phyloP scores from a whole-genome alignment of 2,329 filamentous ascomycete species.

The Cordyceps cicadae region DNA sequence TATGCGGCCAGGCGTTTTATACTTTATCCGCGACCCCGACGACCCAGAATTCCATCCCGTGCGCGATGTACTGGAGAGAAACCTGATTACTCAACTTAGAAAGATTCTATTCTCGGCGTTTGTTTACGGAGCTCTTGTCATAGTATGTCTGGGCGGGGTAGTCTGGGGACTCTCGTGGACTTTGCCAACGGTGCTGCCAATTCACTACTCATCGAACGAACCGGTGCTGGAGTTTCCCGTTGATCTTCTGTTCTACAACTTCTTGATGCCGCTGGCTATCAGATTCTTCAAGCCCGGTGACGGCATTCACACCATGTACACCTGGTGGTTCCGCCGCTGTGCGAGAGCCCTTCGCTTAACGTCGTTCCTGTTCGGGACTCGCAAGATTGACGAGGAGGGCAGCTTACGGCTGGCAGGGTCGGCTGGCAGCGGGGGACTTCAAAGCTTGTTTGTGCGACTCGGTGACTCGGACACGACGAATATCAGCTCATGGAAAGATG shows the following conservation, averaged over 20 bases:
- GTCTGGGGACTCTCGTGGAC: slow-evolving; percentile 78
- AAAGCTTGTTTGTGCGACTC: slow-evolving; percentile 39
- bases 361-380: slow-evolving; percentile 87
- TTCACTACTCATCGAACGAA: slow-evolving; percentile 88
- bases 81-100: slow-evolving; percentile 81
- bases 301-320: slow-evolving; percentile 75
- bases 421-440: slow-evolving; percentile 29
- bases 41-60: slow-evolving; percentile 98
- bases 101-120: slow-evolving; percentile 96
- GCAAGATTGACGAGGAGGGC: slow-evolving; percentile 74
- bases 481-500: slow-evolving; percentile 50
- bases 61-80: slow-evolving; percentile 89
- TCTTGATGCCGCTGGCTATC: slow-evolving; percentile 81
- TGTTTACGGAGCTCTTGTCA: slow-evolving; percentile 87
- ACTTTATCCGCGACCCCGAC: slow-evolving; percentile 96
- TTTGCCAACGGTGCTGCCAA: slow-evolving; percentile 67
- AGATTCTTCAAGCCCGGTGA: slow-evolving; percentile 79
- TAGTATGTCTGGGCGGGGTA: slow-evolving; percentile 87
- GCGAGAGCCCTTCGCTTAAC: slow-evolving; percentile 73
- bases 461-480: slow-evolving; percentile 33
- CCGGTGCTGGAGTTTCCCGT: slow-evolving; percentile 91
- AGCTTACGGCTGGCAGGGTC: slow-evolving; percentile 40
- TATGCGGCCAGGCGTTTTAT: slow-evolving; percentile 87
- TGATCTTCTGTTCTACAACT: slow-evolving; percentile 93
- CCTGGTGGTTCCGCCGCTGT: slow-evolving; percentile 92